A percentile compares a stretch with the other conserved stretches of the same genome.
These are phyloP conservation scores for Hanseniaspora jakobsenii DNA, from an alignment of 805 yeast genomes.

Conservation along the genomic window DNA sequence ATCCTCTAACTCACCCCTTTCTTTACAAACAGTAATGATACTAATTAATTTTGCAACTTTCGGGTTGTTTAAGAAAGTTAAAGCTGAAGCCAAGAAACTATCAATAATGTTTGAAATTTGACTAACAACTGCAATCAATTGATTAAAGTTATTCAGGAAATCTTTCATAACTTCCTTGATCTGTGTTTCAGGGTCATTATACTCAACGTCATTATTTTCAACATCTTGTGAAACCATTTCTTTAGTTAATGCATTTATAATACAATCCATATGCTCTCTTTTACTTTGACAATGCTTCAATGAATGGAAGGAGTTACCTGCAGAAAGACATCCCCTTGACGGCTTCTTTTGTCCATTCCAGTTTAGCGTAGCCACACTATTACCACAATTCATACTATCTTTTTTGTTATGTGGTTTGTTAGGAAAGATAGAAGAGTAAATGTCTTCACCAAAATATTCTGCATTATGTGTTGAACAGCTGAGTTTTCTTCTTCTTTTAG, in stretches of 20 bases:
- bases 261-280: conserved; percentile 36
- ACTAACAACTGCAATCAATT: conserved; percentile 33
- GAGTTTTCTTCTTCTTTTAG: too few species aligned
- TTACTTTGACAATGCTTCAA: too few species aligned
- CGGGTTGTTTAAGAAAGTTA: conserved; percentile 66
- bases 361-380: too few species aligned
- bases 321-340: too few species aligned
- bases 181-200: conserved; percentile 25
- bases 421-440: too few species aligned
- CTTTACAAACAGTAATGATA: background rate
- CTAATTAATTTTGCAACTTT: conserved; percentile 45
- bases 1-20: conserved; percentile 31
- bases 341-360: too few species aligned
- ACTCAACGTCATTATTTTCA: conserved; percentile 30
- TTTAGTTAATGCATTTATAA: conserved; percentile 37
- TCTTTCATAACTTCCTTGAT: conserved; percentile 25
- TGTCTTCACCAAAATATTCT: too few species aligned
- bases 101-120: conserved; percentile 62
- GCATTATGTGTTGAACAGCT: too few species aligned
- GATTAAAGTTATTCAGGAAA: conserved; percentile 28
- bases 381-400: too few species aligned
- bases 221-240: conserved; percentile 39
- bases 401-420: too few species aligned
- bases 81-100: conserved; percentile 55
- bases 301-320: too few species aligned